Evolutionary conservation across 2,329 filamentous ascomycete species (phyloP).

Genomic region (Calonectria hongkongensis): DNA sequence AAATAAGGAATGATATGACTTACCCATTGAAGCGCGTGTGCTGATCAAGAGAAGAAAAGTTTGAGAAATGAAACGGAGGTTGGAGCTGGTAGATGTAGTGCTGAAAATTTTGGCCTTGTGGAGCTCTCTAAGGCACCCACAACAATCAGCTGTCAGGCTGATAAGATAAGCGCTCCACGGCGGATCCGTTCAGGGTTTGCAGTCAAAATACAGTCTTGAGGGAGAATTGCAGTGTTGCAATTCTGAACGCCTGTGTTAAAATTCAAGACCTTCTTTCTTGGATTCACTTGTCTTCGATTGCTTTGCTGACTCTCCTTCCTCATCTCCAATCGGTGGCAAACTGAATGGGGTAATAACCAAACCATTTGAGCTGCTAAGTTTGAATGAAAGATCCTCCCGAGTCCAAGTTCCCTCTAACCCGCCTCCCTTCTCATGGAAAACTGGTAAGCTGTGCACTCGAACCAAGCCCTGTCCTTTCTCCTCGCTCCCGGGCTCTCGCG

Average conservation of each 20-base stretch:
- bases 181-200: not conserved
- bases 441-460: slow-evolving; percentile 86
- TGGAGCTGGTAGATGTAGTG: slow-evolving; percentile 45
- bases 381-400: slow-evolving; percentile 93
- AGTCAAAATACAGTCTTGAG: slow-evolving; percentile 26
- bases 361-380: slow-evolving; percentile 85
- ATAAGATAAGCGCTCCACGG: slow-evolving; percentile 42
- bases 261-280: slow-evolving; percentile 82
- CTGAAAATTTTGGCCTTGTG: slow-evolving; percentile 51
- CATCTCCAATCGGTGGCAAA: slow-evolving; percentile 89
- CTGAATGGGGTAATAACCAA: slow-evolving; percentile 92
- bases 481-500: slow-evolving; percentile 75
- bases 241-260: slow-evolving; percentile 67
- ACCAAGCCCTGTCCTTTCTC: slow-evolving; percentile 87
- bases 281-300: slow-evolving; percentile 69
- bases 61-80: slow-evolving; percentile 33
- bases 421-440: slow-evolving; percentile 92
- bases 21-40: slow-evolving; percentile 48
- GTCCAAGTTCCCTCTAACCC: slow-evolving; percentile 80
- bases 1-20: slow-evolving; percentile 37
- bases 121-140: slow-evolving; percentile 34
- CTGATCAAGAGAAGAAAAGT: slow-evolving; percentile 46
- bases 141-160: not conserved
- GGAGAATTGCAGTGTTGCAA: slow-evolving; percentile 26
- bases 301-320: slow-evolving; percentile 64